These are phyloP conservation scores for Anaeromyces robustus DNA, from an alignment of 192 early-diverging fungal genomes.

Conservation along the genomic window DNA sequence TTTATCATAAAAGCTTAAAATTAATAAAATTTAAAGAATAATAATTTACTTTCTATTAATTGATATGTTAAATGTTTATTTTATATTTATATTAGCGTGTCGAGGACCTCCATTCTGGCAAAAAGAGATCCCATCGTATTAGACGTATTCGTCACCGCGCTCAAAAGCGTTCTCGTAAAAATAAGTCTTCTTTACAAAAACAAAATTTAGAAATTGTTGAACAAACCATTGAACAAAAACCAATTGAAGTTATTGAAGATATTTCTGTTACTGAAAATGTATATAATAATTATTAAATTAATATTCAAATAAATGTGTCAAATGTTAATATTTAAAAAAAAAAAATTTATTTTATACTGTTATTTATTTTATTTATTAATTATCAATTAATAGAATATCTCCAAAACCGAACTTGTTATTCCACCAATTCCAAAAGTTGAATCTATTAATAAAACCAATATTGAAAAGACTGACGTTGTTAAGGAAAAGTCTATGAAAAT, in stretches of 20 bases:
- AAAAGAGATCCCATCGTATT: slow-evolving; percentile 5
- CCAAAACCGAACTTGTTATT: neutral
- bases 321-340: too few species aligned
- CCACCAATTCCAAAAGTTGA: neutral
- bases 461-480: neutral
- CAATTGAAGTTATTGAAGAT: neutral
- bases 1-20: too few species aligned
- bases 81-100: slow-evolving; percentile 11
- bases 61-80: neutral
- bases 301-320: too few species aligned
- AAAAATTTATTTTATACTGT: too few species aligned
- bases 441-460: neutral
- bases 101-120: slow-evolving; percentile 19
- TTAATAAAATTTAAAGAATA: neutral
- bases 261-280: neutral
- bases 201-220: too few species aligned
- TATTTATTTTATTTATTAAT: neutral
- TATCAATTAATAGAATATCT: neutral
- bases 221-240: neutral
- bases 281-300: too few species aligned
- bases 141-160: slow-evolving; percentile 16
- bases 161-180: slow-evolving; percentile 15
- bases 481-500: neutral
- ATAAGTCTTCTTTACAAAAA: neutral
- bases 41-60: too few species aligned